Evolutionary conservation across 2,329 filamentous ascomycete genomes (phyloP).

Genomic region (Trichoderma sp.): DNA sequence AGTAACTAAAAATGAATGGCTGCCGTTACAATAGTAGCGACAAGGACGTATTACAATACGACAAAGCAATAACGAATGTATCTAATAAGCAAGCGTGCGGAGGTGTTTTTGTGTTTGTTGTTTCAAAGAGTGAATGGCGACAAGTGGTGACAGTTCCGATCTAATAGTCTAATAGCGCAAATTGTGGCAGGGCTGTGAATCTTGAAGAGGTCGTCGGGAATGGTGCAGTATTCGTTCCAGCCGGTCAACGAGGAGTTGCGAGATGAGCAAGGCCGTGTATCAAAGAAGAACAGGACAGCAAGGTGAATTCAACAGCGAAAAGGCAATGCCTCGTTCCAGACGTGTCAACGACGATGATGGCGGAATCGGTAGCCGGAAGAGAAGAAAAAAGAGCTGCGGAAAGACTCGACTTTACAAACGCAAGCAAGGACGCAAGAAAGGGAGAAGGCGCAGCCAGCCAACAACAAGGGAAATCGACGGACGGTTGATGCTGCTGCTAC

Average conservation of each 20-base stretch:
- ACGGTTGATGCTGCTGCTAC: slow-evolving; percentile 10
- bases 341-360: slow-evolving; percentile 29
- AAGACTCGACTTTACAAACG: slow-evolving; percentile 16
- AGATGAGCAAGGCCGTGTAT: not conserved
- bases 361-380: slow-evolving; percentile 28
- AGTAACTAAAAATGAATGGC: slow-evolving; percentile 15
- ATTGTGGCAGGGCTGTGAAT: not conserved
- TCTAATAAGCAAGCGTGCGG: slow-evolving; percentile 2
- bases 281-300: not conserved
- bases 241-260: not conserved
- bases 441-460: slow-evolving; percentile 10
- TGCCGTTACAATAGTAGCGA: slow-evolving; percentile 7
- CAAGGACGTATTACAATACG: slow-evolving; percentile 6
- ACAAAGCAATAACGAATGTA: slow-evolving; percentile 8
- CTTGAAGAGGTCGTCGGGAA: slow-evolving; percentile 7
- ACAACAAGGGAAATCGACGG: slow-evolving; percentile 6
- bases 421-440: slow-evolving; percentile 12
- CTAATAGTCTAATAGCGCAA: not conserved
- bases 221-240: not conserved
- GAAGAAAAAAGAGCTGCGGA: slow-evolving; percentile 2
- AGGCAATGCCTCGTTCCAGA: slow-evolving; percentile 33
- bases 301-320: slow-evolving; percentile 23
- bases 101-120: not conserved
- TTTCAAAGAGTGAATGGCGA: slow-evolving; percentile 14
- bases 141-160: slow-evolving; percentile 2